Evolutionary conservation across 495 filamentous ascomycete genomes (phyloP).

Genomic region (Tuber melanosporum): DNA sequence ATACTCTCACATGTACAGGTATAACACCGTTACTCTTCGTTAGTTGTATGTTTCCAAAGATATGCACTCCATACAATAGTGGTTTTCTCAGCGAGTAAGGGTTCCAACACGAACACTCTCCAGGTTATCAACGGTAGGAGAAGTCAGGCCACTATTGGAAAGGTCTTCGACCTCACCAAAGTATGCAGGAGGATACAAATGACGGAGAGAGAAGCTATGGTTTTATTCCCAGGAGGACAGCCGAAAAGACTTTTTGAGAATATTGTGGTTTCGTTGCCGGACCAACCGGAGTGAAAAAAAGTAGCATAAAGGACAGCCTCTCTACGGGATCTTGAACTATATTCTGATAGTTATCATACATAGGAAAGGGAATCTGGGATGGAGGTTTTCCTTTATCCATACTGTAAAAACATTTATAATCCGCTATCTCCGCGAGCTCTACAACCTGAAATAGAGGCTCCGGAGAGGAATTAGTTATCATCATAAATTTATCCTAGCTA

Average conservation of each 20-base stretch:
- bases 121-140: conserved; percentile 49
- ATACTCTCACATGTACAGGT: conserved; percentile 47
- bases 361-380: not conserved
- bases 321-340: not conserved
- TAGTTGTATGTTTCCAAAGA: conserved; percentile 54
- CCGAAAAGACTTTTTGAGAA: conserved; percentile 12
- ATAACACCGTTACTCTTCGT: conserved; percentile 43
- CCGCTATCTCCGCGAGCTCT: too few relatives aligned
- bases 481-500: too few relatives aligned
- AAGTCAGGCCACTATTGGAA: conserved; percentile 47
- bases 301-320: not conserved
- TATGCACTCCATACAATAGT: conserved; percentile 49
- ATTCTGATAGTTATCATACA: not conserved
- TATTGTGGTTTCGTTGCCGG: conserved; percentile 4
- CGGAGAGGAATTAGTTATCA: too few relatives aligned
- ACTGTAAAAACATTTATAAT: too few relatives aligned
- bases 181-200: conserved; percentile 38
- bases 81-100: not conserved
- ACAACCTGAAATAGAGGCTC: too few relatives aligned
- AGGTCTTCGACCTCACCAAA: conserved; percentile 49
- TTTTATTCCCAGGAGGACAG: conserved; percentile 29
- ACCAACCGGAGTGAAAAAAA: not conserved
- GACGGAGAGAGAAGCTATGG: conserved; percentile 20
- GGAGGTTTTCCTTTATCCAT: not conserved
- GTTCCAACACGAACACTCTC: conserved; percentile 49